Conservation (phyloP, 768 basidiomycete species). For the Cystobasidiopsis lactophilus region DNA sequence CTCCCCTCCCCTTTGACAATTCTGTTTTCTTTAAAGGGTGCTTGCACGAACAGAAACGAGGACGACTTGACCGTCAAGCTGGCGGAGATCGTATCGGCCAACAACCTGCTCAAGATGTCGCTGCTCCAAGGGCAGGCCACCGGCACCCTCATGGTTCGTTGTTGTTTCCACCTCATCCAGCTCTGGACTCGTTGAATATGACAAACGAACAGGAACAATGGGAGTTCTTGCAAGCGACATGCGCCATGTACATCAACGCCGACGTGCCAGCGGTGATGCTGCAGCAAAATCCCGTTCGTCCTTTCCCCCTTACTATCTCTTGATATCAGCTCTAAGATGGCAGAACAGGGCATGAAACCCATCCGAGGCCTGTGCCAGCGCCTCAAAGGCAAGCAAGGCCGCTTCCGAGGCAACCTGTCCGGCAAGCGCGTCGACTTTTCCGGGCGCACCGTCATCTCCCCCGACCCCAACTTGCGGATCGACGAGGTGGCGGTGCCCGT, state of each 20-base stretch:
- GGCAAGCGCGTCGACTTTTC: conserved; percentile 99
- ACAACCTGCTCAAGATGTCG: conserved; percentile 74
- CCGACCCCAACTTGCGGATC: conserved; percentile 94
- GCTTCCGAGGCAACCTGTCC: conserved; percentile 90
- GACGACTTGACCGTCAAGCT: conserved; percentile 95
- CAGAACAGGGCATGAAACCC: conserved; percentile 50
- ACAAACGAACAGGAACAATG: conserved; percentile 55
- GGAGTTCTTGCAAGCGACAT: conserved; percentile 84
- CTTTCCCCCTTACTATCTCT: neutral
- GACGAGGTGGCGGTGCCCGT: conserved; percentile 94
- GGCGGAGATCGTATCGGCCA: conserved; percentile 86
- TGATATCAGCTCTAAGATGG: neutral
- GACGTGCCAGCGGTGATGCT: conserved; percentile 61
- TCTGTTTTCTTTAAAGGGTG: neutral
- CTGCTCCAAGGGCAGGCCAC: conserved; percentile 70
- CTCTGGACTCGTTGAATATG: neutral
- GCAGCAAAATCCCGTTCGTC: conserved; percentile 21
- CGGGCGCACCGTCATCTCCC: conserved; percentile 91
- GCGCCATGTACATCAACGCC: conserved; percentile 96
- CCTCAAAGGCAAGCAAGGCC: conserved; percentile 94
- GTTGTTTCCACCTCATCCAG: neutral
- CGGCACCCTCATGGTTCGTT: conserved; percentile 58
- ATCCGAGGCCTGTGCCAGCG: conserved; percentile 96
- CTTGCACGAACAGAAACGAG: conserved; percentile 54
- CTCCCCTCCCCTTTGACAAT: neutral